Evolutionary conservation across 148 eudicot genomes (phyloP).

Genomic region (Tetragonia tetragonoides): DNA sequence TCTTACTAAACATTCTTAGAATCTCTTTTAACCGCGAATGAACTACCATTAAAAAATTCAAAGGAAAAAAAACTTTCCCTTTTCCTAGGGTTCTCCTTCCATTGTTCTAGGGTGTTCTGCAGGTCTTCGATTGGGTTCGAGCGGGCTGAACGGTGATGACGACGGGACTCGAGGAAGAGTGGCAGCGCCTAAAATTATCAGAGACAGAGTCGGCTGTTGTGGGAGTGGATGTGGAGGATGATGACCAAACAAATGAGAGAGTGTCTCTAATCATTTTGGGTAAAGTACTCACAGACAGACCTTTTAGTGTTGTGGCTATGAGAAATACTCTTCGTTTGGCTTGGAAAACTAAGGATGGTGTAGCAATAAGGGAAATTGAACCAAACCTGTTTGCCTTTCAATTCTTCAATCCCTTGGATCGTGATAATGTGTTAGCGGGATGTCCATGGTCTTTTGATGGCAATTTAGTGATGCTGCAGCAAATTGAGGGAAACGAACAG

Average conservation of each 20-base stretch:
- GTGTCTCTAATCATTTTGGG: not conserved
- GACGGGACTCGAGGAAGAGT: not conserved
- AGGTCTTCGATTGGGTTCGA: too few relatives aligned
- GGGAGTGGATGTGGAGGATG: not conserved
- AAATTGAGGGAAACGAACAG: not conserved
- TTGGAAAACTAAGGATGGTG: not conserved
- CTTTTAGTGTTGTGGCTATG: not conserved
- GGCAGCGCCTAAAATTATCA: not conserved
- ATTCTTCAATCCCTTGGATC: not conserved
- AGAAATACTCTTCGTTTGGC: not conserved
- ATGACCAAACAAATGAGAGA: not conserved
- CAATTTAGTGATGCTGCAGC: too few relatives aligned
- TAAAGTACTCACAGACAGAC: not conserved
- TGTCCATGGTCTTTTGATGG: not conserved
- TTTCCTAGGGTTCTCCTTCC: too few relatives aligned
- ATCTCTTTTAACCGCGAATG: too few relatives aligned
- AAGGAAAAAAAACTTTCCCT: too few relatives aligned
- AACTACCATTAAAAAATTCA: too few relatives aligned
- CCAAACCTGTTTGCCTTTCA: not conserved
- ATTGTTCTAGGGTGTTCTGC: too few relatives aligned
- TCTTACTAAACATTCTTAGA: too few relatives aligned
- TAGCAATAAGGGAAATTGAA: not conserved
- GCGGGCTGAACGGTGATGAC: too few relatives aligned
- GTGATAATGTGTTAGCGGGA: not conserved
- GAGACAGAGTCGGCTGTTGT: not conserved